Base-by-base conservation (phyloP, 2,329 filamentous ascomycete genomes). In the Rhinocladiella similis region DNA sequence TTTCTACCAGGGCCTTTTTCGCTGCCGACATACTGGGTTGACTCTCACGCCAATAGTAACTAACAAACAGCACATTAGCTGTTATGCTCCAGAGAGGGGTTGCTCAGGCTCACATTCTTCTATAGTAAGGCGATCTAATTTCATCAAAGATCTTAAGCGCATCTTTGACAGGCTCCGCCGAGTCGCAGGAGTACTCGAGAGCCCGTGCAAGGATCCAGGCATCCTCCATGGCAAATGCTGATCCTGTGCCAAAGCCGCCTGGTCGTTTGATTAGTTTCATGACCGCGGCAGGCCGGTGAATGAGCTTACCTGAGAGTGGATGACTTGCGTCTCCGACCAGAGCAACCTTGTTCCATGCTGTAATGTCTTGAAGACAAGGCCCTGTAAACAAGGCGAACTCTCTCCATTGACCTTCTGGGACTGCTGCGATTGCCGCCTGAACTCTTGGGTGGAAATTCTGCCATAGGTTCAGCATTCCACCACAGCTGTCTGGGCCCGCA, bases 281-380 rank as follows among this genome's bases (percentile, higher is more conserved):
- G n/a, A 6, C 10, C 13, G 13, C 20, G 3, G 29, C 19, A 25
- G 6, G 42, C 47, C 12, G 25, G 25, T 27, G 25, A 27, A 27
- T 7, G 25, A 27, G 7, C 25, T 27, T 53, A 65, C 78, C 78
- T 0, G 78, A 79, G 0, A 82, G 70, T 0, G 80, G 78, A 63
- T 84, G 81, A 1, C 79, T 82, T 0, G 80, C 75, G 59, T 83
- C 80, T 12, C 80, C 81, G 1, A 83, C 75, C 3, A 83, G 71
- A 4, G 76, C 80, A 2, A 82, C 62, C 47, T 74, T 75, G 16
- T 51, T 38, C 69, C 74, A 79, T 3, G 68, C 72, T 1, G 66
- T 73, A 2, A 79, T 65, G 1, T 66, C 65, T 7, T 70, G 57
- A 13, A 79, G 61, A 36, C 76, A 71, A 1, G 76, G 76, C 0